Evolutionary conservation across 139 green algal species (phyloP).

Genomic region (Pseudopediastrum boryanum): DNA sequence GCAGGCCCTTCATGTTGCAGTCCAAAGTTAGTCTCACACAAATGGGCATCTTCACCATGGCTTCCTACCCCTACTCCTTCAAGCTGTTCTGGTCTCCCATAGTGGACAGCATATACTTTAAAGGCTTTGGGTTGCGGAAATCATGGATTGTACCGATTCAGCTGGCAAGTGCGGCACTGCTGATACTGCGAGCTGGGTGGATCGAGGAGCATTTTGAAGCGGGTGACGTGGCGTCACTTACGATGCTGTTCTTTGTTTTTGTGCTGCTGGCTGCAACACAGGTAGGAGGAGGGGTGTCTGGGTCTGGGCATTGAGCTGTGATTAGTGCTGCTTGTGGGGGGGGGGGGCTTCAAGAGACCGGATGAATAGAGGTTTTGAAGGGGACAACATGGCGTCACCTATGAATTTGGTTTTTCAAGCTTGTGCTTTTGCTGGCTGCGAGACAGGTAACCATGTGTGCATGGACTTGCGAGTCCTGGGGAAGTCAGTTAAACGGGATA

Average conservation of each 20-base stretch:
- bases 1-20: constrained; percentile 89
- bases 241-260: constrained; percentile 84
- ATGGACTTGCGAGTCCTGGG: no score
- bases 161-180: constrained; percentile 46
- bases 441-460: no score
- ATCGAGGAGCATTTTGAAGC: constrained; percentile 45
- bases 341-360: no score
- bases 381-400: no score
- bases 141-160: constrained; percentile 88
- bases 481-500: no score
- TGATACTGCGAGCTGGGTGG: constrained; percentile 40
- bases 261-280: constrained; percentile 92
- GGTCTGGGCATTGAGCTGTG: not conserved
- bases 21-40: constrained; percentile 77
- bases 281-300: constrained; percentile 28
- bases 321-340: no score
- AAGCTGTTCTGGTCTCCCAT: constrained; percentile 95
- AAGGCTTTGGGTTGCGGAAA: constrained; percentile 73
- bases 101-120: constrained; percentile 82
- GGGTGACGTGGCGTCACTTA: constrained; percentile 72
- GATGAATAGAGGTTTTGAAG: no score
- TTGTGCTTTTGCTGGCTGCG: no score
- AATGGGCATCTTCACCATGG: constrained; percentile 88
- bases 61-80: constrained; percentile 90
- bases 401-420: no score